These are phyloP conservation scores for Monosporascus sp. DNA, from an alignment of 2,329 filamentous ascomycete genomes.

Conservation along the genomic window DNA sequence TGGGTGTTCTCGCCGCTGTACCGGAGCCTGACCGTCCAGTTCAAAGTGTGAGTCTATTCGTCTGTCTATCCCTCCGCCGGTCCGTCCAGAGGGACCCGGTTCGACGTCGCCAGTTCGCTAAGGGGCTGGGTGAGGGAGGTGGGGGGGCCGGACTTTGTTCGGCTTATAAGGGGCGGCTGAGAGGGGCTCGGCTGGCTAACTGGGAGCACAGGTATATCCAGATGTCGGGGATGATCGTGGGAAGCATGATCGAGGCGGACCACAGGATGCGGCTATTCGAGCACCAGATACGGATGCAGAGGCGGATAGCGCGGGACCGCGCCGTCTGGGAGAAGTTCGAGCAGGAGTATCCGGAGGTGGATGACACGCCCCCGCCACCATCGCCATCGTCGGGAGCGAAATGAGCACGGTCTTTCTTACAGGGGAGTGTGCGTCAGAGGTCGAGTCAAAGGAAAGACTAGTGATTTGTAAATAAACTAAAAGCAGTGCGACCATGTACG, in stretches of 20 bases:
- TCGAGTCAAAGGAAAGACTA: not conserved
- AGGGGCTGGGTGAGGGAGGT: not conserved
- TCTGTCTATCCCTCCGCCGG: not conserved
- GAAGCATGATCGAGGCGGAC: conserved; percentile 73
- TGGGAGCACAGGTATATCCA: conserved; percentile 60
- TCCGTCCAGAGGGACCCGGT: not conserved
- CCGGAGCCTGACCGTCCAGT: conserved; percentile 66
- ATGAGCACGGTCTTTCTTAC: conserved; percentile 5
- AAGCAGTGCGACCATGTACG: not conserved
- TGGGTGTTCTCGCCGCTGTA: conserved; percentile 66
- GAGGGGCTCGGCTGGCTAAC: not conserved
- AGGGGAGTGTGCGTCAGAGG: not conserved
- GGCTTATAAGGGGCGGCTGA: not conserved
- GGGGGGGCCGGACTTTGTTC: not conserved
- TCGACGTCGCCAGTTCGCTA: too few species aligned
- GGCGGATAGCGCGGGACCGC: conserved; percentile 57
- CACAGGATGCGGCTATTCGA: conserved; percentile 62
- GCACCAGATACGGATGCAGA: conserved; percentile 57
- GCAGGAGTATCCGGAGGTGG: conserved; percentile 48
- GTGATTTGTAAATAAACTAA: not conserved
- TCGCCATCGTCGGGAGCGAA: conserved; percentile 9
- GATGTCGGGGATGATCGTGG: conserved; percentile 81
- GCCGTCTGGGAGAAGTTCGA: conserved; percentile 66
- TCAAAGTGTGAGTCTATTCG: conserved; percentile 62
- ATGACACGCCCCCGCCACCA: conserved; percentile 25